Base-by-base conservation (phyloP, 345 rosid species). In the Citrus cavaleriei region DNA sequence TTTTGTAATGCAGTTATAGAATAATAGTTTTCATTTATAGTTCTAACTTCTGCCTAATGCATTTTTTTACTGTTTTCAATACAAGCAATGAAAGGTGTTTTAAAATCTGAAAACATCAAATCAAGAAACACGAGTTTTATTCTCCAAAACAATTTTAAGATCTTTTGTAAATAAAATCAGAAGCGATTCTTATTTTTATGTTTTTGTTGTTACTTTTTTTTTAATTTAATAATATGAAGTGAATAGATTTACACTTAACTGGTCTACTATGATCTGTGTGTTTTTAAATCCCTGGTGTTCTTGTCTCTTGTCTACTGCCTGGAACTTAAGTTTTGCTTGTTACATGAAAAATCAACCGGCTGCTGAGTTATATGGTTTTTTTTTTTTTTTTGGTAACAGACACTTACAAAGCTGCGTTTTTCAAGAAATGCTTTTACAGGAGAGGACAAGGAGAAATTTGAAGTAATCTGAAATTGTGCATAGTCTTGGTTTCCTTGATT, bases 321-420 rank as follows among this genome's bases (percentile, higher is more conserved):
- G 19, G 27, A 18, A 35, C 24, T 57, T 55, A 57, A 63, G 3
- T 75, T 75, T 49, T 51, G 63, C 49, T 64, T 68, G 37, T 67
- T 76, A 9, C 40, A 10, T 24, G 16, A 19, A 55, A 22, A 76
- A 12, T 18, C 46, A 24, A 57, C 58, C 21, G 51, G 49, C 51
- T 57, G 25, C 14, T 57, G 34, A 34, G 24, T 81, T 72, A 76
- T 16, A 2, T 84, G 72, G 10, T 6, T 72, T 28, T 61, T 70
- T 70, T 61, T 76, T 37, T 75, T 46, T 10, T 38, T 38, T 38
- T 38, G 2, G 73, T 82, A 35, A 12, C 83, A 96, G 97, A 94
- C 93, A 1, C 91, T 96, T n/a, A 94, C 97, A 25, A 96, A 94
- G 89, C 88, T 94, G 78, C 86, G 99, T 55, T 91, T 96, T 84